These are phyloP conservation scores for Ulmus americana DNA, from an alignment of 331 rosid genomes.

Conservation along the genomic window DNA sequence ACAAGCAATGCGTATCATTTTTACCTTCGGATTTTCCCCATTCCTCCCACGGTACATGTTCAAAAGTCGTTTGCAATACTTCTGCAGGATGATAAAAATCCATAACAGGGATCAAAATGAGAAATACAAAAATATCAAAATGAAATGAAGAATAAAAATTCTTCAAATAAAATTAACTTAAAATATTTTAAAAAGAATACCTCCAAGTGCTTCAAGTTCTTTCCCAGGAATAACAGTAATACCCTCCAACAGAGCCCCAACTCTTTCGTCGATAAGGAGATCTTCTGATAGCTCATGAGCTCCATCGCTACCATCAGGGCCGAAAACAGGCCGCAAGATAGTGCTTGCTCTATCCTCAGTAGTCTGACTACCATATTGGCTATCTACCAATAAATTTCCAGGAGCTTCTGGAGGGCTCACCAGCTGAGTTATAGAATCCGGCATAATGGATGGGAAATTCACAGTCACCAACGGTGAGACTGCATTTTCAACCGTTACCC, in stretches of 20 bases:
- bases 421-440: slow-evolving; percentile 68
- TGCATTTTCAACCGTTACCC: slow-evolving; percentile 96
- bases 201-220: slow-evolving; percentile 78
- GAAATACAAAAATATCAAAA: slow-evolving; percentile 14
- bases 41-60: slow-evolving; percentile 40
- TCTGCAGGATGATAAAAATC: slow-evolving; percentile 46
- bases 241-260: slow-evolving; percentile 60
- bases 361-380: slow-evolving; percentile 39
- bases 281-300: slow-evolving; percentile 47
- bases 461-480: slow-evolving; percentile 66
- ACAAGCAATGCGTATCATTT: not conserved
- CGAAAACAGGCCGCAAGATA: slow-evolving; percentile 20
- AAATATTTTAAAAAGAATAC: slow-evolving; percentile 27
- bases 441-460: slow-evolving; percentile 58
- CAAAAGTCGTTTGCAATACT: slow-evolving; percentile 71
- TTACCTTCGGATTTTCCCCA: slow-evolving; percentile 61
- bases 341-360: slow-evolving; percentile 31
- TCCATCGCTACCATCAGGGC: slow-evolving; percentile 29
- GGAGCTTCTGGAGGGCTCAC: slow-evolving; percentile 98
- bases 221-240: slow-evolving; percentile 73
- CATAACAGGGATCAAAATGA: slow-evolving; percentile 19
- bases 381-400: slow-evolving; percentile 71
- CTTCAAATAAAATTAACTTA: not conserved
- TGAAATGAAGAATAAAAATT: slow-evolving; percentile 6
- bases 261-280: slow-evolving; percentile 78